phyloP scores from a whole-genome alignment of 345 rosid genomes.

The Schrenkiella parvula region DNA sequence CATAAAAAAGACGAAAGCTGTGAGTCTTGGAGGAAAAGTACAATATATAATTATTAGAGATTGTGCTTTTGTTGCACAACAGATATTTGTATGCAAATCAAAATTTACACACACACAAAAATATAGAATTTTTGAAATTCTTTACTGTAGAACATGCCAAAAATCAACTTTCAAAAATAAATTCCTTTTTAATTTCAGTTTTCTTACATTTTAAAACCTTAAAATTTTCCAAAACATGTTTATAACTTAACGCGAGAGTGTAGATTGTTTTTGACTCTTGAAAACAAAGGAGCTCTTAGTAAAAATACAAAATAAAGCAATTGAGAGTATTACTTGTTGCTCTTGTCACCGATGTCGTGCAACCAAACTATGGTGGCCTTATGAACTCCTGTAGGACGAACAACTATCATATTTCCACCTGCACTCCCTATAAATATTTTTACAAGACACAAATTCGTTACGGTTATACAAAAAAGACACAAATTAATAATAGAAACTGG shows the following conservation, averaged over 20 bases:
- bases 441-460: background rate
- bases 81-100: no score
- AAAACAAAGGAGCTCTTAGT: background rate
- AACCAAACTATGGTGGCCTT: slow-evolving; percentile 4
- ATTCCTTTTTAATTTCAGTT: background rate
- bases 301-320: background rate
- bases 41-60: no score
- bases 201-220: background rate
- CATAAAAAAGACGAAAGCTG: no score
- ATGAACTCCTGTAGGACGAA: background rate
- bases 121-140: background rate
- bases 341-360: background rate
- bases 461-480: background rate
- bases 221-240: background rate
- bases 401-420: background rate
- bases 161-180: background rate
- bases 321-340: background rate
- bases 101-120: background rate
- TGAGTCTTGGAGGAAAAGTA: background rate
- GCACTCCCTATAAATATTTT: background rate
- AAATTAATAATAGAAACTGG: background rate
- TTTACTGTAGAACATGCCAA: background rate
- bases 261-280: background rate
- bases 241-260: background rate
- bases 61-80: no score